Base-by-base conservation (phyloP, 2,329 filamentous ascomycete species). In the Hypoxylon sp. region DNA sequence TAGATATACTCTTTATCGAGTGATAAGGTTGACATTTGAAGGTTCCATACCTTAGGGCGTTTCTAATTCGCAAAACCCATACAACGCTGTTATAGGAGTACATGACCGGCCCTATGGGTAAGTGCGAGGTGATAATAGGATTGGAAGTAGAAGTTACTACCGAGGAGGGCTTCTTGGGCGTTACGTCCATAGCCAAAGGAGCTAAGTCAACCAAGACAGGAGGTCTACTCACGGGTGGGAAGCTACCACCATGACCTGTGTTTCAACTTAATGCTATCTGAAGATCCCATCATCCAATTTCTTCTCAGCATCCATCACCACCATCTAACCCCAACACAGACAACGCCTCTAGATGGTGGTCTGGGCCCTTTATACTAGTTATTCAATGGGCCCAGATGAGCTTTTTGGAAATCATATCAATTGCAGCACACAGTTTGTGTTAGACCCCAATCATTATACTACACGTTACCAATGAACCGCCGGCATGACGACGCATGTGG, bases 401-500 rank as follows among this genome's bases (percentile, higher is more conserved):
- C 46, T 65, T 50, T 15, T 37, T 60, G 56, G 10, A 62, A 57
- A 58, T 52, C 39, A 60, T 65, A 37, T 67, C 51, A 58, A 59
- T 60, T 67, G 7, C 6, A 62, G 32, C 21, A 64, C 17, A 47
- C 55, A 39, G 32, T 55, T 44, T 58, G 6, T 65, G 35, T 62
- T 50, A 8, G 10, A 21, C 11, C 19, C 24, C 21, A 61, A 31
- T 19, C 56, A 13, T 65, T 65, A 52, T 37, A 52, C 7, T 50
- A 67, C 46, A 48, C 15, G 11, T 64, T 60, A 69, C 60, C 57
- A 50, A 71, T 71, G 65, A 65, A 35, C 15, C 24, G 59, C 32
- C 42, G 29, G 37, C 61, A 73, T 71, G 62, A 75, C 77, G 73
- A 78, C 70, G 68, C 73, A 74, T 21, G 19, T 56, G 35, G 53